These are phyloP conservation scores for Hypoxylon trugodes DNA, from an alignment of 495 filamentous ascomycete genomes.

Conservation along the genomic window DNA sequence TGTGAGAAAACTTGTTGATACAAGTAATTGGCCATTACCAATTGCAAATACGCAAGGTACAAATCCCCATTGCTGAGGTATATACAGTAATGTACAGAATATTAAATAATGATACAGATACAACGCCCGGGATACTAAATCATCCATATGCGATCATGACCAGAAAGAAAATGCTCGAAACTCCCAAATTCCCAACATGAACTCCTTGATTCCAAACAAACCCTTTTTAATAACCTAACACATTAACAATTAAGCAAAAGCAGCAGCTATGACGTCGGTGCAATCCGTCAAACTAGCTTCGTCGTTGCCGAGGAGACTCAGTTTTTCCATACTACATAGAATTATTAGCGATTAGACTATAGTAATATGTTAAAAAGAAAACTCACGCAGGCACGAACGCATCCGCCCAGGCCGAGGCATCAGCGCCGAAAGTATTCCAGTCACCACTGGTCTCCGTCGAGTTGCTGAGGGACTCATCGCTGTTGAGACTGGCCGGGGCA, in stretches of 20 bases:
- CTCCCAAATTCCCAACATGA: too few species aligned
- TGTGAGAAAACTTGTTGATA: too few species aligned
- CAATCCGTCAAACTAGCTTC: conserved; percentile 28
- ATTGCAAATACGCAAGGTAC: too few species aligned
- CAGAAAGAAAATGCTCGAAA: too few species aligned
- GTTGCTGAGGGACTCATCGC: conserved; percentile 33
- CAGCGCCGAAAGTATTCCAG: conserved; percentile 24
- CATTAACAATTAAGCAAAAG: conserved; percentile 23
- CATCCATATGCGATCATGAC: too few species aligned
- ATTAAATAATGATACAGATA: too few species aligned
- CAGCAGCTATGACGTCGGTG: conserved; percentile 23
- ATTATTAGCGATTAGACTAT: not conserved
- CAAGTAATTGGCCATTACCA: too few species aligned
- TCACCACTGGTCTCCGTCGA: conserved; percentile 26
- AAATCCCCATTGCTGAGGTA: too few species aligned
- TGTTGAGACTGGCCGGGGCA: conserved; percentile 28
- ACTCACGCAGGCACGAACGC: conserved; percentile 40
- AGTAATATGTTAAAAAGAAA: not conserved
- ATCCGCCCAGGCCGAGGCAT: conserved; percentile 27
- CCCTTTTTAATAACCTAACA: not conserved
- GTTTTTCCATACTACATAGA: conserved; percentile 33
- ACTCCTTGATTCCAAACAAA: too few species aligned
- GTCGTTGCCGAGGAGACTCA: conserved; percentile 33
- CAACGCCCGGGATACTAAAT: too few species aligned
- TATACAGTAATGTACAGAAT: too few species aligned